Conservation (phyloP, 768 basidiomycete genomes). For the Kwoniella sp. region DNA sequence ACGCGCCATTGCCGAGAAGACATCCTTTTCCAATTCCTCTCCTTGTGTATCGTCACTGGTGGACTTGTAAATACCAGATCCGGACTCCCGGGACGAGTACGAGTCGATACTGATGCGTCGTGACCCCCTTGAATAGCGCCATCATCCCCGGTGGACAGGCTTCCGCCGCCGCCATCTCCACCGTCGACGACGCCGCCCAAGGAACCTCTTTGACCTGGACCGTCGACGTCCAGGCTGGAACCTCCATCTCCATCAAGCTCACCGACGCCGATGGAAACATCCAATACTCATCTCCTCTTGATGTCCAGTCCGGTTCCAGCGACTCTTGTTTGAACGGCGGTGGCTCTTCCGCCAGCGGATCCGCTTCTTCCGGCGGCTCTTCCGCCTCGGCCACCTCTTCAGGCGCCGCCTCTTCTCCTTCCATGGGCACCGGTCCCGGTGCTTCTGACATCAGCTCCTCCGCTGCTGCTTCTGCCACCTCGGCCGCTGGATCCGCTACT, state of each 20-base stretch:
- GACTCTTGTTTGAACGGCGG: too few species aligned
- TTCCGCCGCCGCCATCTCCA: conserved; percentile 41
- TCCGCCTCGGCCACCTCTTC: conserved; percentile 10
- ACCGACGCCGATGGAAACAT: conserved; percentile 49
- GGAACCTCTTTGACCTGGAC: conserved; percentile 41
- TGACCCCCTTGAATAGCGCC: conserved; percentile 26
- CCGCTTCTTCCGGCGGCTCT: conserved; percentile 8
- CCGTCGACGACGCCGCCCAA: conserved; percentile 18
- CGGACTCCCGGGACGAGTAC: background rate
- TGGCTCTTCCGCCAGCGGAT: conserved; percentile 6
- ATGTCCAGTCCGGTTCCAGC: conserved; percentile 46
- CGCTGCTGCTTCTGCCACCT: conserved; percentile 3
- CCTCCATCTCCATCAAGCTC: conserved; percentile 41
- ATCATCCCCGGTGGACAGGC: conserved; percentile 58
- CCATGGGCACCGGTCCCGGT: background rate
- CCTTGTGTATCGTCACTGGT: background rate
- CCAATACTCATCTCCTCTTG: conserved; percentile 37
- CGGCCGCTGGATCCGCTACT: conserved; percentile 7
- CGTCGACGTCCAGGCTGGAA: conserved; percentile 39
- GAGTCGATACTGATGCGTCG: background rate
- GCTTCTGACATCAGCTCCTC: conserved; percentile 2
- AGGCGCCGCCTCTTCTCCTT: background rate
- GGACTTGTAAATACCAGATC: too few species aligned
- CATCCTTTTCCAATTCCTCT: too few species aligned
- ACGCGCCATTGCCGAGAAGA: too few species aligned